Percentiles rank a stretch among this genome's conserved stretches.
Evolutionary conservation across 169 alveolate genomes (phyloP).

Genomic region (Hepatocystis sp.): DNA sequence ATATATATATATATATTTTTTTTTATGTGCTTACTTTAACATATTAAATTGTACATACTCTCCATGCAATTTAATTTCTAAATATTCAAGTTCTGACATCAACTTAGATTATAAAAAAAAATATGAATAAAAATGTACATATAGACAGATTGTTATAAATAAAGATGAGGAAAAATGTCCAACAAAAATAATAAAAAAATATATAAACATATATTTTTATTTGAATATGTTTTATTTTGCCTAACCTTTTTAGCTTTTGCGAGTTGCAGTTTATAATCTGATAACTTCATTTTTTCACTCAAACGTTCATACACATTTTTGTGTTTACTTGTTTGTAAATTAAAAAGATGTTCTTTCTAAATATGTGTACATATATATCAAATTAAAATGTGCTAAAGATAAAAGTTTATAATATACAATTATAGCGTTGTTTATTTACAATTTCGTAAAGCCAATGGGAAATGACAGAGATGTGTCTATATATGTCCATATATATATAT

Average conservation of each 20-base stretch:
- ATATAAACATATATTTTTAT: neutral
- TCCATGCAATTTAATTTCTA: conserved; percentile 53
- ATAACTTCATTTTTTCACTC: conserved; percentile 12
- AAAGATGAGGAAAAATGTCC: neutral
- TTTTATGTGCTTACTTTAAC: conserved; percentile 24
- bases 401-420: no score
- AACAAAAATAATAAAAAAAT: conserved; percentile 10
- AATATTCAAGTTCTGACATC: conserved; percentile 27
- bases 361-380: no score
- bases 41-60: conserved; percentile 32
- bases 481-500: no score
- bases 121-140: conserved; percentile 9
- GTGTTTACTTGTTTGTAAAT: neutral
- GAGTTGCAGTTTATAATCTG: conserved; percentile 44
- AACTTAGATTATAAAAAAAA: no score
- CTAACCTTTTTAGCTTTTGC: conserved; percentile 57
- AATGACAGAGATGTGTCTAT: no score
- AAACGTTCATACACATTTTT: conserved; percentile 33
- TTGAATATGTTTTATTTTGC: neutral
- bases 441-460: no score
- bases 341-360: no score
- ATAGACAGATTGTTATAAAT: neutral
- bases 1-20: conserved; percentile 1
- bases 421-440: no score
- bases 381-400: no score